These are phyloP conservation scores for Vaccinium macrocarpon DNA, from an alignment of 148 eudicot genomes.

Conservation along the genomic window DNA sequence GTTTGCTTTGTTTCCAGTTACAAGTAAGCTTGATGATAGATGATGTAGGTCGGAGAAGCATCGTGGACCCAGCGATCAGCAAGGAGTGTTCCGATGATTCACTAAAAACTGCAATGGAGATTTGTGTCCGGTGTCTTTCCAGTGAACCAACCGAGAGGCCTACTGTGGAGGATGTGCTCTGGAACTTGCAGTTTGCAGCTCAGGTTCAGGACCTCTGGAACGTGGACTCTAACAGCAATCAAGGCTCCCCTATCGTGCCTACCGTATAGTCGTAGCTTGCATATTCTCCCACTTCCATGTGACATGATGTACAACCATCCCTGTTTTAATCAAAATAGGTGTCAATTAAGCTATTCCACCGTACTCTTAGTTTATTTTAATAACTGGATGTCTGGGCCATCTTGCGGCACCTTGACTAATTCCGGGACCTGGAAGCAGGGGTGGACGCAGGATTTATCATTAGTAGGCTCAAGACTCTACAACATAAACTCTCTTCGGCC, in stretches of 20 bases:
- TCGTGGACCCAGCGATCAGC: conserved; percentile 61
- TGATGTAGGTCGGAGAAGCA: conserved; percentile 47
- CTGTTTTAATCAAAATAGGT: background rate
- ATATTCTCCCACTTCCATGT: background rate
- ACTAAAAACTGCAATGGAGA: conserved; percentile 60
- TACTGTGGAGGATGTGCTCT: conserved; percentile 69
- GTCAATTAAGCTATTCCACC: background rate
- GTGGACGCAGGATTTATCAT: too few relatives aligned
- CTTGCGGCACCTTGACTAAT: too few relatives aligned
- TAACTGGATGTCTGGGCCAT: too few relatives aligned
- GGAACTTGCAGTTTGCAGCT: conserved; percentile 85
- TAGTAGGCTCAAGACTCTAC: too few relatives aligned
- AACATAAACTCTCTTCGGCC: too few relatives aligned
- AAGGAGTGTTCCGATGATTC: conserved; percentile 66
- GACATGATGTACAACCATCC: background rate
- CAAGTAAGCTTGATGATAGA: conserved; percentile 57
- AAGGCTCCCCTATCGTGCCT: conserved; percentile 35
- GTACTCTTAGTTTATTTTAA: background rate
- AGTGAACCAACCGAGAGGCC: conserved; percentile 47
- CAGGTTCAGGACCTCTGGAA: conserved; percentile 56
- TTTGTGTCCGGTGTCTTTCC: conserved; percentile 55
- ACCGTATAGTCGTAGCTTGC: background rate
- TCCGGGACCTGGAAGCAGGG: too few relatives aligned
- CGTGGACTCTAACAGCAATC: conserved; percentile 35
- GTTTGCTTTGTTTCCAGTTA: conserved; percentile 33